Percentiles rank a stretch among this genome's conserved stretches.
Evolutionary conservation across 345 rosid genomes (phyloP).

Genomic region (Microthlaspi erraticum): DNA sequence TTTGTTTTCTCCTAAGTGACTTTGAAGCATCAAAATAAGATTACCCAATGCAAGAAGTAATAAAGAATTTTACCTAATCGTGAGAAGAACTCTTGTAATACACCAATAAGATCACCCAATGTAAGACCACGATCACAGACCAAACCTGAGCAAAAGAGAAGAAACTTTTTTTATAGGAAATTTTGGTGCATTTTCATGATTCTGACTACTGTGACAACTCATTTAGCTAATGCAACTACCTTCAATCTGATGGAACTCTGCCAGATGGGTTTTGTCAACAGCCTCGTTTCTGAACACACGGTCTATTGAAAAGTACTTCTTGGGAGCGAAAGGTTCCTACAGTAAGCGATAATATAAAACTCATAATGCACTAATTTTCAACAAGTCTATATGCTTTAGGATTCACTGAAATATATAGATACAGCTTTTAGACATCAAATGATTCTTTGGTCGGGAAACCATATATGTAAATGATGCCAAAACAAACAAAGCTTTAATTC

Average conservation of each 20-base stretch:
- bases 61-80: slow-evolving; percentile 63
- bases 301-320: slow-evolving; percentile 91
- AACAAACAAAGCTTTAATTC: background rate
- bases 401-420: background rate
- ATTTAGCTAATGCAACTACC: slow-evolving; percentile 53
- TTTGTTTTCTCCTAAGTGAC: slow-evolving; percentile 1
- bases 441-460: background rate
- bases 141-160: slow-evolving; percentile 63
- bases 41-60: slow-evolving; percentile 15
- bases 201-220: slow-evolving; percentile 1
- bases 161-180: background rate
- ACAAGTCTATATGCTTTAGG: slow-evolving; percentile 13
- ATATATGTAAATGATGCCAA: background rate
- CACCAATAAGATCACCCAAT: slow-evolving; percentile 89
- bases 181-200: background rate
- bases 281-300: slow-evolving; percentile 99
- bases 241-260: slow-evolving; percentile 98
- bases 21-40: slow-evolving; percentile 8
- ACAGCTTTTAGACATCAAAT: background rate
- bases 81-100: slow-evolving; percentile 83
- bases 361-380: background rate
- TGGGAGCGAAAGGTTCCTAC: slow-evolving; percentile 72
- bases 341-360: no score
- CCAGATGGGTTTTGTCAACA: slow-evolving; percentile 92
- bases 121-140: slow-evolving; percentile 94